phyloP scores from a whole-genome alignment of 352 stramenopile species.

The Plasmopara muralis region DNA sequence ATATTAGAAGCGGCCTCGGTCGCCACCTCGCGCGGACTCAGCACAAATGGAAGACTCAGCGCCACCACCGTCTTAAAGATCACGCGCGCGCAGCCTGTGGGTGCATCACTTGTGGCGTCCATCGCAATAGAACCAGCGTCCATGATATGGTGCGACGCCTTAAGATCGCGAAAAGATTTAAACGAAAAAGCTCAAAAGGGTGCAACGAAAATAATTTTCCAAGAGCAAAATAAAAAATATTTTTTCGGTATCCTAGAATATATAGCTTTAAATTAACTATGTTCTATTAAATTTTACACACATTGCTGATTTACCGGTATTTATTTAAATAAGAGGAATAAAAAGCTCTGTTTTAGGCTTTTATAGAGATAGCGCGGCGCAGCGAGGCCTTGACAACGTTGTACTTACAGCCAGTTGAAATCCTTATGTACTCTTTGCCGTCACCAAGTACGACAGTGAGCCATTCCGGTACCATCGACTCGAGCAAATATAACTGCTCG shows the following conservation, averaged over 20 bases:
- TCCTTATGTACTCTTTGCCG: slow-evolving; percentile 61
- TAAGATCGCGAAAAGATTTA: slow-evolving; percentile 10
- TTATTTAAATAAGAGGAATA: background rate
- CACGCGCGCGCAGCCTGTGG: slow-evolving; percentile 17
- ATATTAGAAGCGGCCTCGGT: slow-evolving; percentile 25
- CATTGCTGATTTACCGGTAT: no score
- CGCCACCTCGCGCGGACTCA: slow-evolving; percentile 27
- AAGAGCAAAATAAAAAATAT: no score
- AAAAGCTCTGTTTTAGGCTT: slow-evolving; percentile 6
- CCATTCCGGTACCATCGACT: slow-evolving; percentile 69
- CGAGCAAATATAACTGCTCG: slow-evolving; percentile 64
- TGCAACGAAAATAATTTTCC: no score
- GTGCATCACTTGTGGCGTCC: slow-evolving; percentile 12
- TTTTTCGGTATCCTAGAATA: no score
- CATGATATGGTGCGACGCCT: slow-evolving; percentile 6
- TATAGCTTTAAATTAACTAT: no score
- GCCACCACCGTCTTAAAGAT: slow-evolving; percentile 22
- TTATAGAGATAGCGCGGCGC: slow-evolving; percentile 36
- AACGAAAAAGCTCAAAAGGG: no score
- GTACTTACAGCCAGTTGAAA: slow-evolving; percentile 56
- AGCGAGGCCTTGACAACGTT: slow-evolving; percentile 57
- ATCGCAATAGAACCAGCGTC: slow-evolving; percentile 28
- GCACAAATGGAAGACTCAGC: slow-evolving; percentile 22
- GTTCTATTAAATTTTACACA: no score
- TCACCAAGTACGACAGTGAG: slow-evolving; percentile 55